Evolutionary conservation across 352 stramenopile genomes (phyloP).

Genomic region (Plasmopara viticola): DNA sequence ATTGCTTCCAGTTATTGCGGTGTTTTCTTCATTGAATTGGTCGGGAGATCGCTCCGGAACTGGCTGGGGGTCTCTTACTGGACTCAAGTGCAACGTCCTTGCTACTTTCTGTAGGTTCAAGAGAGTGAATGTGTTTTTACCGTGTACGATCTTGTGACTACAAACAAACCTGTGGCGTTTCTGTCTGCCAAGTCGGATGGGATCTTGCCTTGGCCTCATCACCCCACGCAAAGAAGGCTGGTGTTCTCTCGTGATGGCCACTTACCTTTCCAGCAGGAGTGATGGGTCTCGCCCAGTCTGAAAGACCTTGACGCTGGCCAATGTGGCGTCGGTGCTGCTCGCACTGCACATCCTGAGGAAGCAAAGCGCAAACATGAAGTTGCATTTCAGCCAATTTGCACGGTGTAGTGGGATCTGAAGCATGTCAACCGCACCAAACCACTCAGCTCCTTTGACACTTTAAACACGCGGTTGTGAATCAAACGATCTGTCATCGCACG

Average conservation of each 20-base stretch:
- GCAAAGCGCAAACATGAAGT: background rate
- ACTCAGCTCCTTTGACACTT: conserved; percentile 47
- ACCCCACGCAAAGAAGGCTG: conserved; percentile 52
- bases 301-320: conserved; percentile 36
- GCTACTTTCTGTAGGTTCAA: conserved; percentile 16
- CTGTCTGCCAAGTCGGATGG: conserved; percentile 7
- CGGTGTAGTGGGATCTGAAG: conserved; percentile 1
- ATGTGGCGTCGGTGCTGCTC: conserved; percentile 49
- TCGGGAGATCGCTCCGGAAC: conserved; percentile 9
- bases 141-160: background rate
- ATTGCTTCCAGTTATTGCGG: no score
- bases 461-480: conserved; percentile 39
- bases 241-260: conserved; percentile 11
- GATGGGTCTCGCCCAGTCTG: conserved; percentile 34
- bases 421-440: conserved; percentile 25
- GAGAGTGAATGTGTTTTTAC: background rate
- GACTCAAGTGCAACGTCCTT: conserved; percentile 19
- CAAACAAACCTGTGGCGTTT: conserved; percentile 16
- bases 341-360: conserved; percentile 34
- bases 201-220: conserved; percentile 8
- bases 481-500: conserved; percentile 20
- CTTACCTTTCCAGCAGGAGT: conserved; percentile 37
- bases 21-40: no score
- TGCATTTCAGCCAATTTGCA: conserved; percentile 3
- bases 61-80: conserved; percentile 3